Evolutionary conservation across 768 basidiomycete genomes (phyloP).

Genomic region (Podaxis rugospora): DNA sequence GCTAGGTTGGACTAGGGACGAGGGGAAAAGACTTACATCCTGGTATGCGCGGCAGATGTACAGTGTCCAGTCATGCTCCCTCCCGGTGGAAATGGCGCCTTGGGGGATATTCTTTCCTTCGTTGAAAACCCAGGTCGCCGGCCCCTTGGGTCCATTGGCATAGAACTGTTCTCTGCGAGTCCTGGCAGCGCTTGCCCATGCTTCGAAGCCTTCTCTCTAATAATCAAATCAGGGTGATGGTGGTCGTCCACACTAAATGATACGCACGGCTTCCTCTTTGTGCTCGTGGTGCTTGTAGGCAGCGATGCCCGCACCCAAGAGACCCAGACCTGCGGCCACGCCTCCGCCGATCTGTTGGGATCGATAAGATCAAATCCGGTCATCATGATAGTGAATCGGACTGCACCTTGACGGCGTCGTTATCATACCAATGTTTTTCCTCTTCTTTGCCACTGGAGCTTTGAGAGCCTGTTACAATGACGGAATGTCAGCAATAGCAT

Average conservation of each 20-base stretch:
- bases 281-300: constrained; percentile 56
- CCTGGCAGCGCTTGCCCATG: constrained; percentile 55
- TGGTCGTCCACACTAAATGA: neutral
- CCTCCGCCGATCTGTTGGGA: constrained; percentile 60
- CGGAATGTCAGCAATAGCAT: neutral
- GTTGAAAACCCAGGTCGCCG: constrained; percentile 60
- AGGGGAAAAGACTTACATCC: constrained; percentile 37
- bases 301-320: constrained; percentile 43
- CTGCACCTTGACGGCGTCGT: constrained; percentile 17
- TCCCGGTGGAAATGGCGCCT: constrained; percentile 53
- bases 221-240: neutral
- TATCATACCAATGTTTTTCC: constrained; percentile 51
- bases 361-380: neutral
- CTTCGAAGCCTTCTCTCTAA: constrained; percentile 45
- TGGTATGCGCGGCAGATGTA: constrained; percentile 58
- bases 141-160: constrained; percentile 35
- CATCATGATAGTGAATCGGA: neutral
- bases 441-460: constrained; percentile 34
- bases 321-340: constrained; percentile 48
- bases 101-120: constrained; percentile 56
- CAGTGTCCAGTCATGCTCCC: constrained; percentile 45
- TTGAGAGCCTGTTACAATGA: constrained; percentile 17
- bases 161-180: constrained; percentile 47
- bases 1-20: neutral
- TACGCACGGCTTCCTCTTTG: constrained; percentile 48